A percentile compares a stretch with the other conserved stretches of the same genome.
phyloP scores from a whole-genome alignment of 192 early-diverging fungal species.

The Cladochytrium replicatum region DNA sequence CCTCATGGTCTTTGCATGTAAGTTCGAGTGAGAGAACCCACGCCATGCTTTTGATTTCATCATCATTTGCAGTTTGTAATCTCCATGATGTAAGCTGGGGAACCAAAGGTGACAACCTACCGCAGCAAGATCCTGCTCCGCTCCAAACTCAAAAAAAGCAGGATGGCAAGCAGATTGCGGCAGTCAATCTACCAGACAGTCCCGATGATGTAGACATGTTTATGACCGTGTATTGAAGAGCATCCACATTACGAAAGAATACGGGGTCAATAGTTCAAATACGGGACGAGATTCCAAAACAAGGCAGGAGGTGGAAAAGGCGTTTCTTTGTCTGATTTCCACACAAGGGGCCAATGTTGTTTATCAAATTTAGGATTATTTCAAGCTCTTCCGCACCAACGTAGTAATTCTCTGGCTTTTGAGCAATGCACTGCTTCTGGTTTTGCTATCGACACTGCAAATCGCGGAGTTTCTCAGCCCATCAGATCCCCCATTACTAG shows the following conservation, averaged over 20 bases:
- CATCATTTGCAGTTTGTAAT: conserved; percentile 28
- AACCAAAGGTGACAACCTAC: conserved; percentile 37
- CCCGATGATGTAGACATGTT: no score
- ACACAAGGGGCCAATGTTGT: no score
- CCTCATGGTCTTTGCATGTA: conserved; percentile 46
- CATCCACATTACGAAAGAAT: no score
- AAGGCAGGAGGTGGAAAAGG: no score
- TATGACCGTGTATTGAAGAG: no score
- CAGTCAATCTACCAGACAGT: conserved; percentile 34
- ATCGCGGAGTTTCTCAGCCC: conserved; percentile 10
- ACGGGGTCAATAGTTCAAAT: no score
- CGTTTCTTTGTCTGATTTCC: no score
- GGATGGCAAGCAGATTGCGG: conserved; percentile 18
- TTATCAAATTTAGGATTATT: no score
- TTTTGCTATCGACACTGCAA: conserved; percentile 24
- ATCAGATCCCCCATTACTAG: no score
- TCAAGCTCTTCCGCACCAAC: conserved; percentile 42
- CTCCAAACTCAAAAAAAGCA: conserved; percentile 16
- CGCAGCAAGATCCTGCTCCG: conserved; percentile 16
- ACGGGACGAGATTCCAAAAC: no score
- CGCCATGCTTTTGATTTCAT: background rate
- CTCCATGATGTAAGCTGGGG: conserved; percentile 53
- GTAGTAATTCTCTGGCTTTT: conserved; percentile 36
- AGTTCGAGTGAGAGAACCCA: conserved; percentile 11
- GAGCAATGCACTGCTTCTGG: conserved; percentile 30